Evolutionary conservation across 495 filamentous ascomycete species (phyloP), one percentile per base, ranked within the genome.

Genomic region (Trichocladium antarcticum): DNA sequence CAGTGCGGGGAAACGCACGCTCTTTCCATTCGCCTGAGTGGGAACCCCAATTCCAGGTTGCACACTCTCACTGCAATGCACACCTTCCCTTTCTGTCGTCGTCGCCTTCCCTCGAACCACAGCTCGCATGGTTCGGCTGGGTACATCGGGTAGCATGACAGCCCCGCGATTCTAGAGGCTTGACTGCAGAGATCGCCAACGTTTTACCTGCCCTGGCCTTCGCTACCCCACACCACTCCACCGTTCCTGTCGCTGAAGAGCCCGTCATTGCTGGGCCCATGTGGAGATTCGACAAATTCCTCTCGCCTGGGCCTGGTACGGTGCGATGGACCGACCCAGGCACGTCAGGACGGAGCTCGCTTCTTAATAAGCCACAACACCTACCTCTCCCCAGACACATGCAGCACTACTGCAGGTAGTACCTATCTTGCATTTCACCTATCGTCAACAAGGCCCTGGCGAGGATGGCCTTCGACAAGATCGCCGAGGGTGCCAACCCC

Each of bases 391-490:
- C 31, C 31, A 14, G 12, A 11, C 31, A 32, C 31, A 5, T 3
- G 9, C 31, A 10, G 31, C 31, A 10, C 10, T 6, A 14, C 5
- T 32, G 24, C 4, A 27, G 4, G 24, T 3, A 32, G 31, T 32
- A 11, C 7, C 31, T 3, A 32, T 32, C 31, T 29, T 10, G 27
- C 27, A 10, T 5, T n/a, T n/a, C n/a, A n/a, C n/a, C n/a, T n/a
- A n/a, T n/a, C n/a, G n/a, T n/a, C n/a, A n/a, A n/a, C n/a, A n/a
- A n/a, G n/a, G n/a, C n/a, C n/a, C n/a, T n/a, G n/a, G 16, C 49
- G 15, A 45, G 16, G 0, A 61, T 61, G 59, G 49, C 56, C 14
- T 57, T 54, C 19, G 31, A 36, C 11, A 22, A 54, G 2, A 9
- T 34, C 1, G 20, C 40, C 17, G 47, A 46, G 8, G 47, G 28